A percentile compares a stretch with the other conserved stretches of the same genome.
phyloP scores from a whole-genome alignment of 768 basidiomycete species.

The Panus rudis region DNA sequence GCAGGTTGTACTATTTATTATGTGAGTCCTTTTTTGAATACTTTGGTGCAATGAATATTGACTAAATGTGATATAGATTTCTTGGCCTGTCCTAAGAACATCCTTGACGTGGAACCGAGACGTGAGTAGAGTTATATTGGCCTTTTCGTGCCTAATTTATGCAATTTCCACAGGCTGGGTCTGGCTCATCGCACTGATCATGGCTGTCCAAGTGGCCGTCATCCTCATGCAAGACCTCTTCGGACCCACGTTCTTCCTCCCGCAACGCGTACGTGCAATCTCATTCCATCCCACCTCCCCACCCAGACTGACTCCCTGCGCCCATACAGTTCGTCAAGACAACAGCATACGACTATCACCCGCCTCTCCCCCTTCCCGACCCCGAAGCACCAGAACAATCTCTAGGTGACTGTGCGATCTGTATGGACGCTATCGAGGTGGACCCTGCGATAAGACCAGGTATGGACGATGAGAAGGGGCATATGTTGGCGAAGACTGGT shows the following conservation, averaged over 20 bases:
- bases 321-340: no score
- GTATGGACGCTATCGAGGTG: slow-evolving; percentile 74
- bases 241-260: slow-evolving; percentile 82
- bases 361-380: slow-evolving; percentile 62
- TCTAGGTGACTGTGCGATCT: slow-evolving; percentile 85
- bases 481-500: slow-evolving; percentile 4
- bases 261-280: slow-evolving; percentile 43
- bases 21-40: slow-evolving; percentile 47
- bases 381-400: slow-evolving; percentile 70
- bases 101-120: slow-evolving; percentile 72
- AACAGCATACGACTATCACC: slow-evolving; percentile 81
- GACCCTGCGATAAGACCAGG: slow-evolving; percentile 8
- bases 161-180: slow-evolving; percentile 49
- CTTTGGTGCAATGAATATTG: slow-evolving; percentile 4
- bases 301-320: no score
- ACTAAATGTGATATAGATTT: slow-evolving; percentile 50
- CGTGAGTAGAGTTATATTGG: slow-evolving; percentile 35
- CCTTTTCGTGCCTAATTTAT: neutral
- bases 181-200: slow-evolving; percentile 49
- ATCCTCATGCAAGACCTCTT: slow-evolving; percentile 68
- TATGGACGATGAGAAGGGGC: slow-evolving; percentile 28
- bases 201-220: slow-evolving; percentile 54
- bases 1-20: slow-evolving; percentile 60
- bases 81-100: slow-evolving; percentile 76
- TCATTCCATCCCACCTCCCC: slow-evolving; percentile 2